Conservation (phyloP, 345 rosid genomes). For the Citrus sinensis region DVS_A1.0 CM039165.1:21650501-21651000, state of each 20-base stretch:
- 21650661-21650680: constrained; percentile 63
- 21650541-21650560: constrained; percentile 27
- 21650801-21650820: constrained; percentile 89
- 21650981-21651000: constrained; percentile 2
- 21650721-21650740: constrained; percentile 76
- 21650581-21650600: constrained; percentile 99
- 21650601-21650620: constrained; percentile 78
- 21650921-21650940: background rate
- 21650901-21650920: background rate
- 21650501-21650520: constrained; percentile 31
- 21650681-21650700: constrained; percentile 76
- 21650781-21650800: constrained; percentile 97
- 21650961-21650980: constrained; percentile 2
- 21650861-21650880: constrained; percentile 91
- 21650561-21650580: constrained; percentile 48
- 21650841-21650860: constrained; percentile 65
- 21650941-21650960: background rate
- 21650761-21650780: constrained; percentile 97
- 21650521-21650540: constrained; percentile 2
- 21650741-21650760: constrained; percentile 86
- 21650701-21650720: constrained; percentile 96
- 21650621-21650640: constrained; percentile 88
- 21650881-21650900: constrained; percentile 18
- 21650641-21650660: constrained; percentile 64
- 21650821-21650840: constrained; percentile 60